Percentiles rank a stretch among this genome's conserved stretches.
Conservation (phyloP, 2,329 filamentous ascomycete genomes). For the Paraconiothyrium sp. region DNA sequence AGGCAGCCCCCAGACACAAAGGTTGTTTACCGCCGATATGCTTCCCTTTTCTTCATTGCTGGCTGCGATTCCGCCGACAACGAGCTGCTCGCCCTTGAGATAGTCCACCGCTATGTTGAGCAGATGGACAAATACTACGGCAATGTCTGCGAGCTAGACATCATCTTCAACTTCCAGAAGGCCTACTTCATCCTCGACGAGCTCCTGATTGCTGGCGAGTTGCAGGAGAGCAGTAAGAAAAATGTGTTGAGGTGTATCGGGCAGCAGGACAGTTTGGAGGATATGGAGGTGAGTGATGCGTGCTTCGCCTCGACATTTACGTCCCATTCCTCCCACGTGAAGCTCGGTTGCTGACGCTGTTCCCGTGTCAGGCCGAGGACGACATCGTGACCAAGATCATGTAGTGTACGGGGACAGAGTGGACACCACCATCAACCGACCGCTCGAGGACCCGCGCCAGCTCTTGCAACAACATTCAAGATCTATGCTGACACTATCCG, state of each 20-base stretch:
- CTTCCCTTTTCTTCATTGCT: constrained; percentile 98
- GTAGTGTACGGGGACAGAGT: constrained; percentile 54
- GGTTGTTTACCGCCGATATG: constrained; percentile 98
- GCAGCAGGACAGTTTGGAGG: constrained; percentile 96
- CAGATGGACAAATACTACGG: constrained; percentile 99
- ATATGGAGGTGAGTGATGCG: constrained; percentile 89
- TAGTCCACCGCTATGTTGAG: constrained; percentile 98
- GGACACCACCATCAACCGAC: constrained; percentile 18
- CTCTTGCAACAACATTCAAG: constrained; percentile 25
- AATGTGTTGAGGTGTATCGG: constrained; percentile 95
- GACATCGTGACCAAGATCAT: constrained; percentile 87
- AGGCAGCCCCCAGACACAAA: constrained; percentile 78
- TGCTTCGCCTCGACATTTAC: constrained; percentile 20
- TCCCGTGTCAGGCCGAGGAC: constrained; percentile 77
- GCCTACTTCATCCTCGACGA: constrained; percentile 99
- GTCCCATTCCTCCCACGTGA: constrained; percentile 27
- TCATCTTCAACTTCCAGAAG: constrained; percentile 99
- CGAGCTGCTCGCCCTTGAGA: constrained; percentile 96
- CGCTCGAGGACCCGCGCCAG: constrained; percentile 22
- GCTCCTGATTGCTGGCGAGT: constrained; percentile 90
- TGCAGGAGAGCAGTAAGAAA: constrained; percentile 99
- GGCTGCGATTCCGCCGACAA: constrained; percentile 98
- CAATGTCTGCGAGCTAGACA: constrained; percentile 98
- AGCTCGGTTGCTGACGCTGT: constrained; percentile 54
- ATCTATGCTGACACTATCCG: constrained; percentile 39